Base-by-base conservation (phyloP, 192 early-diverging fungal genomes). In the Diversispora epigaea region DNA sequence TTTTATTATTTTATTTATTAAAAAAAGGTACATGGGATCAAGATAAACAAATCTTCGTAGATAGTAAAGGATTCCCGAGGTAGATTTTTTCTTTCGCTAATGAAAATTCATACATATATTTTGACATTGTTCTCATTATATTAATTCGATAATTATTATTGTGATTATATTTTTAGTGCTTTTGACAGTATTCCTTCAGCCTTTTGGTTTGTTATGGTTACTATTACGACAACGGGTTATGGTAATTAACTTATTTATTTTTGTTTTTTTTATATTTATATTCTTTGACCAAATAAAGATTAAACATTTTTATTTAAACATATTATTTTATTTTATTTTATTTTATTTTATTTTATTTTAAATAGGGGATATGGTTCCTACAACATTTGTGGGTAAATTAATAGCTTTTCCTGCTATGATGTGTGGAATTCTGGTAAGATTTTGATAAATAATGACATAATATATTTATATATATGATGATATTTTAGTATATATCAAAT, bases 401-500 rank as follows among this genome's bases (percentile, higher is more conserved):
- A 87, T 94, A 21, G 88, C 91, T 10, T 94, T 92, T 65, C 91
- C 92, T 14, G 90, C 90, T 52, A 92, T 94, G 90, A 89, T 92
- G 83, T 89, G 87, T 55, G 92, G 92, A n/a, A 89, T 92, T 2
- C 63, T 92, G 79, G 84, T 85, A 76, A 65, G 69, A 56, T 11
- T 25, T 8, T 6, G 58, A 9, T 17, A 15, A 47, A n/a, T 2
- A 19, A 9, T 40, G 22, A 21, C 40, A 45, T 40, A 71, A 45
- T 21, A 39, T 39, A 55, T 21, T 32, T 14, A 19, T 45, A 12
- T 57, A 17, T n/a, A 69, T 71, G 2, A 44, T 32, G 6, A 45
- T 62, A 49, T 39, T 47, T n/a, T n/a, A n/a, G n/a, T n/a, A n/a
- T n/a, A n/a, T n/a, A n/a, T n/a, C n/a, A n/a, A n/a, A n/a, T n/a